Base-by-base conservation (phyloP, 352 stramenopile genomes). In the Aphanomyces euteiches region DNA sequence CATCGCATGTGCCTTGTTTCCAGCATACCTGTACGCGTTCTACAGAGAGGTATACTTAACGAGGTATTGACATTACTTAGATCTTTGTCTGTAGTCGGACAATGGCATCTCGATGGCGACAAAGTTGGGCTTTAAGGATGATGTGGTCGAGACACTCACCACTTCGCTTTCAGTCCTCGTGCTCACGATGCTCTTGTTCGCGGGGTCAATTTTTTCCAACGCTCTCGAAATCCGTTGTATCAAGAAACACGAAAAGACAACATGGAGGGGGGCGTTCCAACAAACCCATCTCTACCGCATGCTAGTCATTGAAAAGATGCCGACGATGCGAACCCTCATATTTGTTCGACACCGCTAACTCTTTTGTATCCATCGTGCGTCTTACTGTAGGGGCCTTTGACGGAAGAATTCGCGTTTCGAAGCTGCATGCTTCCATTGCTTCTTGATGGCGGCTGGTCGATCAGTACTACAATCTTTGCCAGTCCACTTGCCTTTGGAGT, bases 391-490 rank as follows among this genome's bases (percentile, higher is more conserved):
- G 96, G 91, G 5, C 96, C 96, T 4, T 74, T 97, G 50, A 95
- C 90, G 0, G 96, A 98, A 78, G 96, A 98, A 78, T 89, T 98
- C 75, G 86, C 97, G n/a, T 98, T 98, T 73, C 90, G 96, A 56
- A 95, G 88, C 75, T 98, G 90, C 74, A 95, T 98, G 81, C 78
- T 98, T 15, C 88, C 92, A 28, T 79, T 96, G 21, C 79, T 98
- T 28, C 73, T 98, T 19, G 91, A 85, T 54, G 80, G 87, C 0
- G 64, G 92, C 41, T 89, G 89, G 54, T 88, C 84, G 17, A 80
- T 81, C 41, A 89, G 87, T 72, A 87, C 91, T 68, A 95, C 96
- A 72, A 76, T 95, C 28, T 73, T 95, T 19, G 80, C 87, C 6
- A 93, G 90, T 72, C 96, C 96, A 17, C 70, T 98, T 10, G 97